Conservation (phyloP, 1,284 basidiomycete species). For the Limonomyces culmigenus region DNA sequence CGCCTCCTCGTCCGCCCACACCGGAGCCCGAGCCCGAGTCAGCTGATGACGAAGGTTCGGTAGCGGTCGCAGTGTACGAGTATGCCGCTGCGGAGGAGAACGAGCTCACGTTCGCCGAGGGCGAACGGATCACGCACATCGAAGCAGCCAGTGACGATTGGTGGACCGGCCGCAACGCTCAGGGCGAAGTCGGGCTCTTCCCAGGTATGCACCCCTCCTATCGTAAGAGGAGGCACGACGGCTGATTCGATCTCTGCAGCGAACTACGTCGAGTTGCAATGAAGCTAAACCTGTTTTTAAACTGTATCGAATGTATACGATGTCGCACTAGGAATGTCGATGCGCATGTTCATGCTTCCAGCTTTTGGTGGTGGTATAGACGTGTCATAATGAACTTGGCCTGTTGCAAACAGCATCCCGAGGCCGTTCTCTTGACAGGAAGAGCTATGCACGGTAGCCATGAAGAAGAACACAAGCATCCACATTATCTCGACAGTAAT, state of each 20-base stretch:
- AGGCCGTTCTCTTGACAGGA: no score
- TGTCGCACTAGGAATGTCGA: no score
- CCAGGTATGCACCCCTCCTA: conserved; percentile 39
- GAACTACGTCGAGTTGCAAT: no score
- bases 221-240: background rate
- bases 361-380: no score
- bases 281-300: no score
- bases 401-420: no score
- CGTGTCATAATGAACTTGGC: no score
- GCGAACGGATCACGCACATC: conserved; percentile 60
- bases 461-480: no score
- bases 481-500: no score
- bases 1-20: conserved; percentile 19
- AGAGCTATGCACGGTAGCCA: no score
- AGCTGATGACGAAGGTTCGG: conserved; percentile 32
- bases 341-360: no score
- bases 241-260: conserved; percentile 17
- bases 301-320: no score
- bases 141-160: conserved; percentile 69
- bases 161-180: conserved; percentile 63
- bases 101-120: conserved; percentile 73
- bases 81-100: conserved; percentile 78
- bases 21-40: conserved; percentile 16
- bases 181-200: conserved; percentile 65
- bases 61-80: conserved; percentile 68